Conservation (phyloP, 1,139 yeast species). For the Sugiyamaella xylanicola region DNA sequence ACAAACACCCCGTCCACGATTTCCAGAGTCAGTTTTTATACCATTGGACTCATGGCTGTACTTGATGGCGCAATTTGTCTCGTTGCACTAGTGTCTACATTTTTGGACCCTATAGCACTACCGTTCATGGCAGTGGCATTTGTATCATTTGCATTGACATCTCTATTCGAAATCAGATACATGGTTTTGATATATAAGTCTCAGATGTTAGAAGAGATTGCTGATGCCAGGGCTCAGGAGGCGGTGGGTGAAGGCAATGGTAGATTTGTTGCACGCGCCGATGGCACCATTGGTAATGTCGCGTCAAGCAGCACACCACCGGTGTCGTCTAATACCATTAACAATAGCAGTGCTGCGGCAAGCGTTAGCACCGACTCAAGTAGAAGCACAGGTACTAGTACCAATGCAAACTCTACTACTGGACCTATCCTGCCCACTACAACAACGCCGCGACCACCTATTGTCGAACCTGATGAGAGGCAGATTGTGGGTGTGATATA, state of each 20-base stretch:
- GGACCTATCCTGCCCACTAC: slow-evolving; percentile 22
- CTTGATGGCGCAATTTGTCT: slow-evolving; percentile 72
- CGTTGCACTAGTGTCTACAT: slow-evolving; percentile 60
- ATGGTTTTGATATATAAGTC: slow-evolving; percentile 68
- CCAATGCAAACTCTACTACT: slow-evolving; percentile 9
- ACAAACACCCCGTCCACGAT: slow-evolving; percentile 81
- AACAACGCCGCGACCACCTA: slow-evolving; percentile 14
- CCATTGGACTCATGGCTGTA: slow-evolving; percentile 56
- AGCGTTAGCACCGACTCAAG: slow-evolving; percentile 15
- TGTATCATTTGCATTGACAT: slow-evolving; percentile 66
- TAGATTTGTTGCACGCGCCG: slow-evolving; percentile 32
- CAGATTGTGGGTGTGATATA: slow-evolving; percentile 62
- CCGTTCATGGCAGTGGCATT: slow-evolving; percentile 73
- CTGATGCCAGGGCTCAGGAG: slow-evolving; percentile 51
- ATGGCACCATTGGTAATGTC: slow-evolving; percentile 29
- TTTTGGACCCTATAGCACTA: slow-evolving; percentile 59
- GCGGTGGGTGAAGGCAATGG: slow-evolving; percentile 25
- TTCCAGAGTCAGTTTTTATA: slow-evolving; percentile 66
- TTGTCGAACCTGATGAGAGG: slow-evolving; percentile 52
- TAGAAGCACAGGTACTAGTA: too few relatives aligned
- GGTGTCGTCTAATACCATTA: too few relatives aligned
- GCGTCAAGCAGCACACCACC: too few relatives aligned
- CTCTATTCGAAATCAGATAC: slow-evolving; percentile 77
- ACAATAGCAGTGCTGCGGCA: too few relatives aligned
- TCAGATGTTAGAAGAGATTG: slow-evolving; percentile 71